Percentiles rank a stretch among this genome's conserved stretches.
Evolutionary conservation across 2,329 filamentous ascomycete genomes (phyloP).

Genomic region (Hawksworthiomyces lignivorus): DNA sequence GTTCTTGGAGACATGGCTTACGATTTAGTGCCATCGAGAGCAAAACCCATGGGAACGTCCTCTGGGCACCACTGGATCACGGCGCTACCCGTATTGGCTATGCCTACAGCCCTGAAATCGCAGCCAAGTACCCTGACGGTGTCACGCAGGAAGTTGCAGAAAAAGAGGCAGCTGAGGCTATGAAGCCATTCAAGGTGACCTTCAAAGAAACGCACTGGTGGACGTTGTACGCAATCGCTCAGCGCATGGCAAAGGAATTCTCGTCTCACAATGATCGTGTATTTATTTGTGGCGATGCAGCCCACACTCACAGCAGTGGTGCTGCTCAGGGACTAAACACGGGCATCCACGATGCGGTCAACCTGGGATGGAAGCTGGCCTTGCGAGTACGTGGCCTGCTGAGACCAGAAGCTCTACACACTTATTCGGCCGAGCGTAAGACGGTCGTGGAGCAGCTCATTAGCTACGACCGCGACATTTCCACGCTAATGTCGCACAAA

Average conservation of each 20-base stretch:
- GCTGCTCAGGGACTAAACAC: conserved; percentile 55
- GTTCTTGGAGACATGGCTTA: too few species aligned
- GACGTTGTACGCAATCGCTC: conserved; percentile 43
- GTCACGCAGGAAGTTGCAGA: conserved; percentile 45
- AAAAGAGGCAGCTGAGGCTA: conserved; percentile 35
- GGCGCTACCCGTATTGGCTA: conserved; percentile 47
- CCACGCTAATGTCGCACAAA: conserved; percentile 30
- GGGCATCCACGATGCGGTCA: conserved; percentile 49
- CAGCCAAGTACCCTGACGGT: conserved; percentile 25
- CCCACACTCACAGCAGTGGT: conserved; percentile 52
- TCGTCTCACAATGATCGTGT: conserved; percentile 41
- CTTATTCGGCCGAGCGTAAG: conserved; percentile 31
- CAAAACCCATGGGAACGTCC: conserved; percentile 44
- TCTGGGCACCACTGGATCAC: conserved; percentile 47
- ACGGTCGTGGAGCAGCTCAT: conserved; percentile 31
- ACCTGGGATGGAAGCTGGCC: conserved; percentile 39
- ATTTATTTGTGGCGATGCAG: conserved; percentile 42
- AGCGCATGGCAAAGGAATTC: conserved; percentile 52
- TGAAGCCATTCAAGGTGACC: conserved; percentile 32
- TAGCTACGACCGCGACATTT: conserved; percentile 28
- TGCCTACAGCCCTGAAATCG: conserved; percentile 36
- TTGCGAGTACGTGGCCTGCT: conserved; percentile 18
- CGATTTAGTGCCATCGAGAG: conserved; percentile 34
- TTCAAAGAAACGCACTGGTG: conserved; percentile 45
- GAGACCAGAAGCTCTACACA: conserved; percentile 22